These are phyloP conservation scores for Cercospora sp. DNA, from an alignment of 2,329 filamentous ascomycete species.

Conservation along the genomic window DNA sequence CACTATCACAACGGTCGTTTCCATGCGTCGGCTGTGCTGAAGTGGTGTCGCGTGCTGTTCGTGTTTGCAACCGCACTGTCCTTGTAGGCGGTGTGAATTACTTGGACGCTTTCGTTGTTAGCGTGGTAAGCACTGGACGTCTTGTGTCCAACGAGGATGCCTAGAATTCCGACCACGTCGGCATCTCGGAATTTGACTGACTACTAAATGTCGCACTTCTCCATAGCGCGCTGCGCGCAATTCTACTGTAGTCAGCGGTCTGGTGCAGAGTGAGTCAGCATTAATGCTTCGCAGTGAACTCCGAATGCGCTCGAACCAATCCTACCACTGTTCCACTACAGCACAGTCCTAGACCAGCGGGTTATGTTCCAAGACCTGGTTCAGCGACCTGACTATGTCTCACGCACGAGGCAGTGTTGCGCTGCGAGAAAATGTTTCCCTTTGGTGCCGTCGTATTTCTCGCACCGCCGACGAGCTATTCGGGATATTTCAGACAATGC, in stretches of 20 bases:
- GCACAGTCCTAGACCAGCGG: neutral
- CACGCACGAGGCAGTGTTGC: neutral
- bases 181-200: neutral
- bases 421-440: neutral
- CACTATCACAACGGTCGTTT: neutral
- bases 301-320: neutral
- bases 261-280: neutral
- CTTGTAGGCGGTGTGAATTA: neutral
- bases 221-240: neutral
- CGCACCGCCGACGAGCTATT: neutral
- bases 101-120: neutral
- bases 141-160: neutral
- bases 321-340: neutral
- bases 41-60: neutral
- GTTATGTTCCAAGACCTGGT: neutral
- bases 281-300: neutral
- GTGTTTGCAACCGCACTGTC: neutral
- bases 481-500: neutral
- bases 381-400: neutral
- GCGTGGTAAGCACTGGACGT: neutral
- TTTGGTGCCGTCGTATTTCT: neutral
- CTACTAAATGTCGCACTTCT: neutral
- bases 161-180: neutral
- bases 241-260: neutral
- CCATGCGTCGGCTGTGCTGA: neutral